Evolutionary conservation across 1,284 basidiomycete species (phyloP), one percentile per base, ranked within the genome.

Genomic region (Trichosporon ovoides): DNA sequence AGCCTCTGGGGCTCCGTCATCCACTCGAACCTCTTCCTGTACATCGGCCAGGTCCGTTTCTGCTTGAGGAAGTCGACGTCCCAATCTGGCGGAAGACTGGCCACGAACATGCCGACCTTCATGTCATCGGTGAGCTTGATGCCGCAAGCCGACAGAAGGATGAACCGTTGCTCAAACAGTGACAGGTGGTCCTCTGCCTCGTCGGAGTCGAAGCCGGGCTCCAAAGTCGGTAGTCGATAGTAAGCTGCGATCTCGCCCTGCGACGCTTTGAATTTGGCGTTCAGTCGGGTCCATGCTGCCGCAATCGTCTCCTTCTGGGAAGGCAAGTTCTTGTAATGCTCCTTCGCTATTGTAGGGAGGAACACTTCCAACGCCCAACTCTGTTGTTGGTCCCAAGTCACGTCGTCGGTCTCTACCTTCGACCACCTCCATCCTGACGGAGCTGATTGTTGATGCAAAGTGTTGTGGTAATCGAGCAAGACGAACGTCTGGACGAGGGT

Each of bases 21-120:
- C 43, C 43, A 48, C 22, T 48, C 43, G 24, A 48, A 48, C 14
- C 43, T 22, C 13, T 48, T 48, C 12, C 22, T 22, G 43, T 31
- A 48, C 43, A 48, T 48, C 43, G 43, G 43, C 43, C 43, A 48
- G 18, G 43, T 48, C 19, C 43, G 43, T 22, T 48, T 48, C 24
- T 48, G 43, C 43, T 48, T 48, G 16, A 48, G 24, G 16, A 48
- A 48, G 16, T 48, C 43, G 43, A 22, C 43, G 16, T 48, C 43
- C 43, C 43, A 48, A 16, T 48, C 43, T 11, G 43, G 43, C 24
- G 43, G 43, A 9, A 48, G 43, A 16, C 43, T 48, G 16, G 22
- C 43, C 14, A 48, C 43, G 43, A 48, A 48, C 43, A 48, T 48
- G 43, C 43, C 43, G 14, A 48, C 43, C 43, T 31, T 48, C 43